Evolutionary conservation across 2,329 filamentous ascomycete genomes (phyloP), one percentile per base, ranked within the genome.

Genomic region (Beauveria medogensis): DNA sequence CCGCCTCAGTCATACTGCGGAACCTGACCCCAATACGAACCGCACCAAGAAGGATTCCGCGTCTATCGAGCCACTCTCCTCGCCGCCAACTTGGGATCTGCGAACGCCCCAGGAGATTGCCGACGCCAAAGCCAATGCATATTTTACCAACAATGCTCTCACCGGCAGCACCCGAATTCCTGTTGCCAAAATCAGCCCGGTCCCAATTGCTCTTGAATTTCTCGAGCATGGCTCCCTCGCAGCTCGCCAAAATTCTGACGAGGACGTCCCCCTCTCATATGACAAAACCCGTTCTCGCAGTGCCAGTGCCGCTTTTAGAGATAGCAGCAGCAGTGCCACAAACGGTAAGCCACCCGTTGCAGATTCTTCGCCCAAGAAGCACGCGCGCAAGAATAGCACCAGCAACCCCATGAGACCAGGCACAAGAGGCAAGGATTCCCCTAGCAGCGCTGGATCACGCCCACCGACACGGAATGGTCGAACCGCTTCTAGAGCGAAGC

Each of bases 121-220:
- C 50, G 77, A 84, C 67, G 79, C 82, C 71, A 74, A 82, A 69
- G 76, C 75, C 46, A 77, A 77, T 53, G 69, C 74, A 58, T 85
- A 83, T 65, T 82, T 78, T 68, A 72, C 79, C 66, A 73, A 75
- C 69, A 82, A 74, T 74, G 82, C 67, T 65, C 76, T 71, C 69
- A 88, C 81, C 75, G 83, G 79, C 77, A 83, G 75, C 77, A 96
- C 93, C 50, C 86, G 91, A 59, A 97, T 99, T 70, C 94, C 94
- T 1, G 81, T 97, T 43, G 86, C 91, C 34, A 92, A 91, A 68
- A 78, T 83, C 16, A 96, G 91, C 70, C 89, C 90, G 2, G 82
- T 85, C 22, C 91, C 92, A 12, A 87, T 95, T 62, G 83, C 90
- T 2, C 73, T 82, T 56, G 84, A 88, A 55, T 84, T 87, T 64